Evolutionary conservation across 176 grass and related monocot genomes (phyloP), one percentile per base, ranked within the genome.

Genomic region (Triticum dicoccoides): DNA sequence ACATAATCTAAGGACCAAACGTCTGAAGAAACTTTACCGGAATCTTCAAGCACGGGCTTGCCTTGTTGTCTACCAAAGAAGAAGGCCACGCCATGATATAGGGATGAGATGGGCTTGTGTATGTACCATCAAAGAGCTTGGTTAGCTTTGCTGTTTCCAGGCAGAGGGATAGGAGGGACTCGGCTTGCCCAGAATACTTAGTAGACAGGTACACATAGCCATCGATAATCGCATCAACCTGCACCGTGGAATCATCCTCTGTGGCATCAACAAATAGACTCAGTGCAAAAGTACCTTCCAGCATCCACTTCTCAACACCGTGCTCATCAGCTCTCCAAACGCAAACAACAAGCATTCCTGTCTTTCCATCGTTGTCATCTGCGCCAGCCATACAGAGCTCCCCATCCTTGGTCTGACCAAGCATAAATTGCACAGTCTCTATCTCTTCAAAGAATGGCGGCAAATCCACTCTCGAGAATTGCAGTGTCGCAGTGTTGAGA

Each of bases 321-420:
- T 71, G 8, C 2, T 41, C 35, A 71, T 11, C 34, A 21, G 35
- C 35, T n/a, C 33, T 21, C 34, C 68, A 39, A 11, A 41, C 37
- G 33, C 20, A 41, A 21, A 41, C 68, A 5, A n/a, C 4, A 6
- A 71, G 68, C 20, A 0, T 41, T 39, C 68, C 68, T 5, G 8
- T 6, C 8, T 11, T 0, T 41, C 8, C 35, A 11, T 39, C 18
- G 9, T 10, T 5, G 9, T 11, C 8, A 23, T 71, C 68, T n/a
- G 15, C 3, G 0, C 9, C 4, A 71, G 5, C 68, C 68, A 71
- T 71, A 71, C 68, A 71, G 34, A 71, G 34, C 18, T 39, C 6
- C 35, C 35, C 68, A n/a, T 71, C 68, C 20, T 71, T 71, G 68
- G 68, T 71, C 35, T 39, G 68, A n/a, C 68, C 67, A n/a, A 70